A percentile compares a stretch with the other conserved stretches of the same genome.
These are phyloP conservation scores for Lagerstroemia speciosa DNA, from an alignment of 345 rosid species.

Conservation along the genomic window DNA sequence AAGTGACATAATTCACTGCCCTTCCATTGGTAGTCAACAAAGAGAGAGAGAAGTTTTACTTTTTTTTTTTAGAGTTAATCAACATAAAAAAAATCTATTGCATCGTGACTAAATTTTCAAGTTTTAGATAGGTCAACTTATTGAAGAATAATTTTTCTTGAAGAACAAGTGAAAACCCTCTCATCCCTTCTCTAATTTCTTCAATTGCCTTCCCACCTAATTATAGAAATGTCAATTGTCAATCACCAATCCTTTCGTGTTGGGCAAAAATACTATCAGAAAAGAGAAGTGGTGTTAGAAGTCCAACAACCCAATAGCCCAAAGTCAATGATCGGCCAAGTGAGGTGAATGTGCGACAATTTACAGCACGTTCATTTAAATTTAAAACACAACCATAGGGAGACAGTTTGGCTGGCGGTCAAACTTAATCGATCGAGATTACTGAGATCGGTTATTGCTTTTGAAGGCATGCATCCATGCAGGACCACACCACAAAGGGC, in stretches of 20 bases:
- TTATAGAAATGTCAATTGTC: slow-evolving; percentile 3
- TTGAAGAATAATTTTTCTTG: no score
- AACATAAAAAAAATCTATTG: no score
- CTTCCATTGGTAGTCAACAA: slow-evolving; percentile 36
- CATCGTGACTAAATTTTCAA: no score
- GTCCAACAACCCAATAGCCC: slow-evolving; percentile 11
- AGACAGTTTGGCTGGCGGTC: background rate
- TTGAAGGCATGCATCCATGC: no score
- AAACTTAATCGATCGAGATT: no score
- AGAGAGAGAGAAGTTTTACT: background rate
- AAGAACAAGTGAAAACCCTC: background rate
- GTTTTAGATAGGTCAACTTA: no score
- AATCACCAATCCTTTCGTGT: background rate
- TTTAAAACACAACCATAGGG: background rate
- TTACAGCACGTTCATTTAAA: no score
- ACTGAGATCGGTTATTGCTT: no score
- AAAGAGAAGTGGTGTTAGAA: background rate
- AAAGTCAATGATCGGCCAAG: slow-evolving; percentile 20
- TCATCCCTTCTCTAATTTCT: no score
- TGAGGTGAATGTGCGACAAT: slow-evolving; percentile 18
- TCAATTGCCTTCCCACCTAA: no score
- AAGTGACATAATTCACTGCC: slow-evolving; percentile 31
- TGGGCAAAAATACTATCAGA: background rate
- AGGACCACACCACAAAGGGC: no score
- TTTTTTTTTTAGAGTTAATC: no score